Conservation (phyloP, 345 rosid genomes). For the Microthlaspi erraticum region DNA sequence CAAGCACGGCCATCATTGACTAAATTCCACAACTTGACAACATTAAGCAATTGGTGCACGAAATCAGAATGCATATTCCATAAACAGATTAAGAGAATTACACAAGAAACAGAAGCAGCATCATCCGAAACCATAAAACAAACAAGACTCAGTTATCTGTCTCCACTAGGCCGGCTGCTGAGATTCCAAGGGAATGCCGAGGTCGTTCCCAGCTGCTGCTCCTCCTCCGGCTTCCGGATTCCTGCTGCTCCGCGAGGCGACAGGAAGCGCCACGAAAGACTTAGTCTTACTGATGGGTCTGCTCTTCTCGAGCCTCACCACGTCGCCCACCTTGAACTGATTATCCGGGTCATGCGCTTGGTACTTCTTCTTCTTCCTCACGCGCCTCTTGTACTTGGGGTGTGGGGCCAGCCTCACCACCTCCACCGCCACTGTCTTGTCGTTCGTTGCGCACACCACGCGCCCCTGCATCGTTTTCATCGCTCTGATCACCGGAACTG, state of each 20-base stretch:
- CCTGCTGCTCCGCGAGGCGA: constrained; percentile 44
- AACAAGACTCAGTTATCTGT: not conserved
- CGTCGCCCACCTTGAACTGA: constrained; percentile 76
- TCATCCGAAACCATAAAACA: not conserved
- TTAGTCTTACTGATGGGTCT: constrained; percentile 93
- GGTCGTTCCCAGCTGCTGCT: constrained; percentile 46
- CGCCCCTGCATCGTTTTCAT: constrained; percentile 77
- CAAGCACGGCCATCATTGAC: no score
- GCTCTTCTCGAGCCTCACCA: constrained; percentile 71
- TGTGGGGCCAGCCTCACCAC: constrained; percentile 74
- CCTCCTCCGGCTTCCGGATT: constrained; percentile 34
- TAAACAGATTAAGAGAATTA: not conserved
- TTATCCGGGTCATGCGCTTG: constrained; percentile 94
- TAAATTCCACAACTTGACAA: not conserved
- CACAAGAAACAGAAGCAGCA: constrained; percentile 37
- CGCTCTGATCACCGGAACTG: constrained; percentile 64
- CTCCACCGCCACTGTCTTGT: constrained; percentile 89
- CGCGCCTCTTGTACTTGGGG: constrained; percentile 88
- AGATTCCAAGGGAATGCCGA: constrained; percentile 76
- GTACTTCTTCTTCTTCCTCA: constrained; percentile 89
- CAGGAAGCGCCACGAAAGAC: constrained; percentile 65
- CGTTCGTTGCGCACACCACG: constrained; percentile 79
- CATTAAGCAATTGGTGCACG: constrained; percentile 8
- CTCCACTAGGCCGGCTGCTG: constrained; percentile 49
- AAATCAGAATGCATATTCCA: constrained; percentile 24